phyloP scores from a whole-genome alignment of 2,329 filamentous ascomycete genomes.

The Sclerotinia glacialis region DNA sequence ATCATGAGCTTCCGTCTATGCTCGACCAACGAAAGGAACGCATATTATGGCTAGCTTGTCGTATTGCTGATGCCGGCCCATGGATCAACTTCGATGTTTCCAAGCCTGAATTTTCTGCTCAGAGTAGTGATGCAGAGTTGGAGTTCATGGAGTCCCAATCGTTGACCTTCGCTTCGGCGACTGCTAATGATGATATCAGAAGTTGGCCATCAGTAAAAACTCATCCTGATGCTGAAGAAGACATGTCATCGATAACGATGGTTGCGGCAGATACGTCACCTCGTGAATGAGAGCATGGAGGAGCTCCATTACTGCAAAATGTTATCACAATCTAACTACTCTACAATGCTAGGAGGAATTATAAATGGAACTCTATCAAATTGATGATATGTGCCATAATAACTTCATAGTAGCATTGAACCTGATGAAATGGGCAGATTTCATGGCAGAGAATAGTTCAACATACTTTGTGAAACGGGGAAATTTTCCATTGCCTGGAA shows the following conservation, averaged over 20 bases:
- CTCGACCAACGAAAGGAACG: conserved; percentile 32
- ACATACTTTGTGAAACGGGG: not conserved
- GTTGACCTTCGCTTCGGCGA: conserved; percentile 18
- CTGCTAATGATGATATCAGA: not conserved
- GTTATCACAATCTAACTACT: not conserved
- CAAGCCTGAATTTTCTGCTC: conserved; percentile 17
- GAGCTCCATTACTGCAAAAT: not conserved
- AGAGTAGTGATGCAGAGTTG: not conserved
- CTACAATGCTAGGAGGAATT: not conserved
- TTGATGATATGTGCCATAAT: conserved; percentile 13
- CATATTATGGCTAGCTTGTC: conserved; percentile 31
- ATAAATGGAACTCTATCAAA: not conserved
- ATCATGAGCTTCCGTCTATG: conserved; percentile 35
- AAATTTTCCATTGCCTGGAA: not conserved
- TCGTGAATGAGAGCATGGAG: not conserved
- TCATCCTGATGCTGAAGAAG: conserved; percentile 17
- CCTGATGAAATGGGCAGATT: conserved; percentile 7
- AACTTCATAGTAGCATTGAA: not conserved
- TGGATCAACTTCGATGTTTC: conserved; percentile 21
- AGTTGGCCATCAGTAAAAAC: conserved; percentile 14
- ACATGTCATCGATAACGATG: conserved; percentile 17
- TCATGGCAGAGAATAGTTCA: not conserved
- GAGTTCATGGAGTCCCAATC: conserved; percentile 9
- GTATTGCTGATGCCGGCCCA: conserved; percentile 22
- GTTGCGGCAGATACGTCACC: conserved; percentile 4